Base-by-base conservation (phyloP, 495 filamentous ascomycete genomes). In the Neurospora sp. region DNA sequence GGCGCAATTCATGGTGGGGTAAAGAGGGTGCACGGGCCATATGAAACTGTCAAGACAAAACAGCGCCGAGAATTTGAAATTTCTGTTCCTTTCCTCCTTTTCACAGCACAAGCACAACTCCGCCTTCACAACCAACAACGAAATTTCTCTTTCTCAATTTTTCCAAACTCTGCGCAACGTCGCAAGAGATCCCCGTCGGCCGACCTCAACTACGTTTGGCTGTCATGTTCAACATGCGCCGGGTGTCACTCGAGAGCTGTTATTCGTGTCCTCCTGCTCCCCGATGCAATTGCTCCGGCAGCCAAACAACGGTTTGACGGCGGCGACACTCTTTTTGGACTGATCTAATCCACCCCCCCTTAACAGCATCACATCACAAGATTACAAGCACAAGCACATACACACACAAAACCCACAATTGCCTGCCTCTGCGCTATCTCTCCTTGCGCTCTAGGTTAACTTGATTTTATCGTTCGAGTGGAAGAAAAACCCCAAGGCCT, bases 401-500 rank as follows among this genome's bases (percentile, higher is more conserved):
- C 72, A 70, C 72, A 70, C 48, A 76, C 73, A 77, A 65, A 74
- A 76, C 70, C 86, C 86, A 88, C 86, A 82, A 84, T 85, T 88
- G 85, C 85, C 84, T 86, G 80, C 86, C 85, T 85, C 76, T 84
- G 77, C 78, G 83, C 83, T 79, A 65, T 78, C 78, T 72, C 74
- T 82, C 85, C 72, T 79, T 87, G 84, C 84, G 81, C 81, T 83
- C 81, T 77, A 81, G 82, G 86, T 86, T 81, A 83, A 82, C 82
- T 84, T 84, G 74, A 80, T 84, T 79, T 77, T 83, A 87, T 87
- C 85, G 86, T 88, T 87, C 84, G 82, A 73, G 84, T 88, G 87
- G 86, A 81, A 88, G 83, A 88, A 80, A 73, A 81, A 88, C 72
- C 80, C 79, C 80, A 84, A 76, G 85, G 87, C 82, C 85, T 87